A percentile compares a stretch with the other conserved stretches of the same genome.
Conservation (phyloP, 202 grass and related monocot species). For the Musa balbisiana region DNA sequence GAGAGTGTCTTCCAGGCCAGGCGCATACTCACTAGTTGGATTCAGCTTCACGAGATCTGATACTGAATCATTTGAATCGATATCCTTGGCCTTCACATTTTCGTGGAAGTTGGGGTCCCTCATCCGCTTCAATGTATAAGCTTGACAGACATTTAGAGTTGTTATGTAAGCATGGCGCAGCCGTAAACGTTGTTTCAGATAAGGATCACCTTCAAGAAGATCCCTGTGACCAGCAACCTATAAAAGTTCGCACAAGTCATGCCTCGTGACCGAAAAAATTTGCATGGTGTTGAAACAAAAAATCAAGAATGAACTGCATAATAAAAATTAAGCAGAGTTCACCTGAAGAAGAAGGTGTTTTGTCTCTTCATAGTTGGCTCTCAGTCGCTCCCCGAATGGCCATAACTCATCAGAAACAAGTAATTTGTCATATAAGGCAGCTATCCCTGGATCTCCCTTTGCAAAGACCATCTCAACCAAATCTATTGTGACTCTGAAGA, state of each 20-base stretch:
- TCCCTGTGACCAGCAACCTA: conserved; percentile 92
- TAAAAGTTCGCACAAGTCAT: not conserved
- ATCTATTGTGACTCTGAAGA: conserved; percentile 96
- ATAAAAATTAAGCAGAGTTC: not conserved
- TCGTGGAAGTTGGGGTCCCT: conserved; percentile 72
- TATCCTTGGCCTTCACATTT: conserved; percentile 55
- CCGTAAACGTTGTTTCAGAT: conserved; percentile 77
- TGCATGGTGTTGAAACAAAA: no score
- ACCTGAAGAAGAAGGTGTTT: conserved; percentile 90
- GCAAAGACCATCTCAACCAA: conserved; percentile 99
- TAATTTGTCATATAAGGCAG: conserved; percentile 85
- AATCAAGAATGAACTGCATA: not conserved
- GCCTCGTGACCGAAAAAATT: not conserved
- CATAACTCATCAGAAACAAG: conserved; percentile 66
- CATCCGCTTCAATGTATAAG: conserved; percentile 81
- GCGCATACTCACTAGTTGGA: conserved; percentile 57
- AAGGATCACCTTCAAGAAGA: conserved; percentile 86
- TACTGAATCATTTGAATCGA: conserved; percentile 33
- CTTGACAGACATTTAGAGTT: conserved; percentile 91
- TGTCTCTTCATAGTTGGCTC: conserved; percentile 76
- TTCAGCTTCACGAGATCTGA: conserved; percentile 65
- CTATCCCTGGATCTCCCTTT: conserved; percentile 95
- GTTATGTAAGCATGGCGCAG: conserved; percentile 95
- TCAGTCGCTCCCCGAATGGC: conserved; percentile 63
- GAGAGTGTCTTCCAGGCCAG: conserved; percentile 90